These are phyloP conservation scores for Pseudotsuga menziesii DNA, from an alignment of 75 land plant genomes.

Conservation along the genomic window DNA sequence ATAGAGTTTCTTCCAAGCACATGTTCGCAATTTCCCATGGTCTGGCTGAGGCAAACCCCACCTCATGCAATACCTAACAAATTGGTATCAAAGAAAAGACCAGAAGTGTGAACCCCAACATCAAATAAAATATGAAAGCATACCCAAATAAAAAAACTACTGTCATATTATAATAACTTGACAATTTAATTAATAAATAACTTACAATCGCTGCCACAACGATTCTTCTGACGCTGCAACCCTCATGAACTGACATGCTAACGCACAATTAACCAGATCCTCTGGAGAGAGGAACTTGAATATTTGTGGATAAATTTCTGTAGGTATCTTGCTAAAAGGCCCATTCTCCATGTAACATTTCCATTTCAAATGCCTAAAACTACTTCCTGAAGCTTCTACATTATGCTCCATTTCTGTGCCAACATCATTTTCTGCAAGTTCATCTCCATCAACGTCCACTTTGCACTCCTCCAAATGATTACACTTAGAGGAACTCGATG, in stretches of 20 bases:
- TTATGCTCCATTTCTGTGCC: not conserved
- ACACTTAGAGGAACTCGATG: not conserved
- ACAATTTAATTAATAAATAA: not conserved
- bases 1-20: conserved; percentile 37
- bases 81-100: not conserved
- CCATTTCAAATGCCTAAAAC: not conserved
- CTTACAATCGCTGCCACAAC: conserved; percentile 39
- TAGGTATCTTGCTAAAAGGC: conserved; percentile 59
- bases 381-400: conserved; percentile 1
- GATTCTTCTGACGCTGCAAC: conserved; percentile 32
- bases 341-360: conserved; percentile 40
- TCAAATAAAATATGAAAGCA: not conserved
- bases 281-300: conserved; percentile 91
- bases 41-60: conserved; percentile 34
- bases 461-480: not conserved
- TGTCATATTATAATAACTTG: not conserved
- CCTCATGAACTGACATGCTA: conserved; percentile 34
- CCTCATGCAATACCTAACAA: conserved; percentile 29
- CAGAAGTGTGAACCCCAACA: not conserved
- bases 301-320: conserved; percentile 71
- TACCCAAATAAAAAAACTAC: not conserved
- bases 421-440: conserved; percentile 11
- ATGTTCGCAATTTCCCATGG: conserved; percentile 9
- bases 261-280: conserved; percentile 40
- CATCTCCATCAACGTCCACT: not conserved